Evolutionary conservation across 2,329 filamentous ascomycete species (phyloP).

Genomic region (Chalaropsis ovoidea): DNA sequence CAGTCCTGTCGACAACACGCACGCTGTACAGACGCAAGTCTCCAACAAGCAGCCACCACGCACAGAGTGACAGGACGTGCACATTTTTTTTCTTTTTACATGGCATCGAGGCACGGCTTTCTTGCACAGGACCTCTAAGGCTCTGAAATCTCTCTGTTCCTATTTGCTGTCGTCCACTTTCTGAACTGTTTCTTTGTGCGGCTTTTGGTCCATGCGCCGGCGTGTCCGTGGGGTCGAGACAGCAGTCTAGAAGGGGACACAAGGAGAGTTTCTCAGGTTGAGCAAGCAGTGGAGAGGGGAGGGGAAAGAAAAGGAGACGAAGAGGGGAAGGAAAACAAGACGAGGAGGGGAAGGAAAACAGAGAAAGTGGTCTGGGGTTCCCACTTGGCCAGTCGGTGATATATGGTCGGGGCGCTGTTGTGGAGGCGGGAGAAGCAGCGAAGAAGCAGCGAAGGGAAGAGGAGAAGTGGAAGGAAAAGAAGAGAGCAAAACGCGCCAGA

Average conservation of each 20-base stretch:
- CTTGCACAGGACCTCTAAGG: background rate
- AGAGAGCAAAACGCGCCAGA: constrained; percentile 4
- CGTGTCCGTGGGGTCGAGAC: background rate
- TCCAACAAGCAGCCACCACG: too few species aligned
- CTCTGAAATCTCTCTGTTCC: background rate
- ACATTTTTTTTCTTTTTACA: background rate
- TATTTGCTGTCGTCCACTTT: constrained; percentile 2
- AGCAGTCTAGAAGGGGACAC: background rate
- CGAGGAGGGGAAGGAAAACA: background rate
- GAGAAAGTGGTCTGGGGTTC: background rate
- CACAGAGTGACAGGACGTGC: background rate
- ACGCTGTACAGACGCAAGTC: too few species aligned
- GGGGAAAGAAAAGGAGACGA: too few species aligned
- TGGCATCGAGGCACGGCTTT: background rate
- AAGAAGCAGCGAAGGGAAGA: constrained; percentile 8
- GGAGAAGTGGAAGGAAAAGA: background rate
- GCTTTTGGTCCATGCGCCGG: constrained; percentile 2
- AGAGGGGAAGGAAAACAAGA: background rate
- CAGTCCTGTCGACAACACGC: background rate
- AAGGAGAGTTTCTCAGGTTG: constrained; percentile 11
- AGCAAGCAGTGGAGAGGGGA: background rate
- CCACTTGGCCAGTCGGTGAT: background rate
- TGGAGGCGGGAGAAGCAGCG: constrained; percentile 13
- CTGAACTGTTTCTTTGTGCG: background rate
- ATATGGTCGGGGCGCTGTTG: background rate